These are phyloP conservation scores for Neurospora sp. DNA, from an alignment of 495 filamentous ascomycete genomes.

Conservation along the genomic window DNA sequence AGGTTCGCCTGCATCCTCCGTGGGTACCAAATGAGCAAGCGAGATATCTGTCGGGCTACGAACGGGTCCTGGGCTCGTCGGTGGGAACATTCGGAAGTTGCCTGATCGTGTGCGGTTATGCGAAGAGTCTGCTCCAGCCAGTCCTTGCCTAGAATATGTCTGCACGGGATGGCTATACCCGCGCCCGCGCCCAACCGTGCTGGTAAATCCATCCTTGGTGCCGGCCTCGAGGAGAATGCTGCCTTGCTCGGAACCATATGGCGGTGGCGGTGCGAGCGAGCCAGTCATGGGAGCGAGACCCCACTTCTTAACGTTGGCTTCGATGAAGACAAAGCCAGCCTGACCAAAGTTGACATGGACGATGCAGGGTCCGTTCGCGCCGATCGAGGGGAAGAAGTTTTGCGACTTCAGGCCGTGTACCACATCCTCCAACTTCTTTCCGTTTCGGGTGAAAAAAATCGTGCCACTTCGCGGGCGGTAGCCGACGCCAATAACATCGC, in stretches of 20 bases:
- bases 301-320: conserved; percentile 99
- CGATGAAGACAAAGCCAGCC: conserved; percentile 95
- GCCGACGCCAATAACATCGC: conserved; percentile 91
- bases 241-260: conserved; percentile 92
- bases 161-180: conserved; percentile 36
- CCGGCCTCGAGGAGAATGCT: conserved; percentile 89
- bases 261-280: conserved; percentile 86
- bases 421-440: conserved; percentile 91
- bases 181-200: conserved; percentile 44
- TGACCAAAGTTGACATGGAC: conserved; percentile 98
- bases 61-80: conserved; percentile 79
- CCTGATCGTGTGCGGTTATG: conserved; percentile 48
- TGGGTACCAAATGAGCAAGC: conserved; percentile 61
- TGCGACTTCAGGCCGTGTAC: conserved; percentile 87
- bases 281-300: conserved; percentile 93
- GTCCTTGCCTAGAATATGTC: conserved; percentile 23
- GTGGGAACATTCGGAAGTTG: conserved; percentile 53
- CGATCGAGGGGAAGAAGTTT: conserved; percentile 93
- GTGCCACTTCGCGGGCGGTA: conserved; percentile 92
- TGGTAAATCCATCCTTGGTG: conserved; percentile 49
- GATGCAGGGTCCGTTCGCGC: conserved; percentile 83
- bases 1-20: conserved; percentile 68
- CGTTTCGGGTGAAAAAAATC: conserved; percentile 96
- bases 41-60: conserved; percentile 96
- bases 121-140: conserved; percentile 23